Percentiles rank a stretch among this genome's conserved stretches.
Evolutionary conservation across 768 basidiomycete species (phyloP).

Genomic region (Podaxis sp.): DNA sequence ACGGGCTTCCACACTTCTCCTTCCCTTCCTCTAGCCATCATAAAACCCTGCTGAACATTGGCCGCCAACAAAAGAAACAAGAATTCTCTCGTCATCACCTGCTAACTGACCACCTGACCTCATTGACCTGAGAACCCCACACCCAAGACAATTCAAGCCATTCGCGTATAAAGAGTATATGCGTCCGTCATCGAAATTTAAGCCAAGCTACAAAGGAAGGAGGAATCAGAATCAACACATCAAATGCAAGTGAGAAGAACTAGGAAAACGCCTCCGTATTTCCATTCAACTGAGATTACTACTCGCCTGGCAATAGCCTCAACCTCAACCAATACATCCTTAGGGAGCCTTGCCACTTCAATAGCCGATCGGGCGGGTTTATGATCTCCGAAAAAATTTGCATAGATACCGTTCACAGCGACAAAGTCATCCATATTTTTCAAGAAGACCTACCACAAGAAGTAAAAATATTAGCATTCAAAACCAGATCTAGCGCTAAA

Average conservation of each 20-base stretch:
- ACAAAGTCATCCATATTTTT: slow-evolving; percentile 91
- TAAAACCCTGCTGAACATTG: background rate
- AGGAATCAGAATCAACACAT: background rate
- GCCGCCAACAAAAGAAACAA: background rate
- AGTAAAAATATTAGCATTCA: background rate
- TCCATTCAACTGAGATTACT: background rate
- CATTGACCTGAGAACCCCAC: background rate
- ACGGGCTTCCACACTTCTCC: background rate
- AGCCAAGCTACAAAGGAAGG: background rate
- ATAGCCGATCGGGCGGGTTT: slow-evolving; percentile 93
- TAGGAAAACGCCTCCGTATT: background rate
- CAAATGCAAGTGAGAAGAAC: background rate
- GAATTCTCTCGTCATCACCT: background rate
- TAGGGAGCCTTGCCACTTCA: slow-evolving; percentile 85
- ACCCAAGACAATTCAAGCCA: background rate
- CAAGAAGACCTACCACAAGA: slow-evolving; percentile 68
- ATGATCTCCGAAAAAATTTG: slow-evolving; percentile 80
- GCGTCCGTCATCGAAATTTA: background rate
- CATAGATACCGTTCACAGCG: slow-evolving; percentile 78
- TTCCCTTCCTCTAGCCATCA: background rate
- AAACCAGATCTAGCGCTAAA: background rate
- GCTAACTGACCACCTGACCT: background rate
- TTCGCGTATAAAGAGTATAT: background rate
- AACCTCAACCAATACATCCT: slow-evolving; percentile 89
- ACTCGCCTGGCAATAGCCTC: slow-evolving; percentile 80